Evolutionary conservation across 139 green algal species (phyloP).

Genomic region (Raphidocelis subcapitata): DNA sequence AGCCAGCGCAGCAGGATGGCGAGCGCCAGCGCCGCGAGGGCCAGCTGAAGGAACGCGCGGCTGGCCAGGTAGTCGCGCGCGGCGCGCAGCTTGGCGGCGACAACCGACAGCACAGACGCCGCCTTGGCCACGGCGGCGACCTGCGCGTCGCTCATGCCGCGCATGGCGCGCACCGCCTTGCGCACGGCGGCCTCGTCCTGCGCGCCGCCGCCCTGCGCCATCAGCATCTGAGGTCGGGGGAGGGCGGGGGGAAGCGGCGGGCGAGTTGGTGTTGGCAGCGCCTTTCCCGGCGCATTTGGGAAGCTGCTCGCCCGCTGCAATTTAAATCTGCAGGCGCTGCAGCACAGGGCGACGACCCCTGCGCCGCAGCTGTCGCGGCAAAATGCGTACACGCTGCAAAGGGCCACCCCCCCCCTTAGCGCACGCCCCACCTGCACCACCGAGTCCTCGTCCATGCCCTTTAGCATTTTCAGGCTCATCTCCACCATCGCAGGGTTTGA

Average conservation of each 20-base stretch:
- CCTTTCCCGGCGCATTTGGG: neutral
- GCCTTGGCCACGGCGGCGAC: constrained; percentile 35
- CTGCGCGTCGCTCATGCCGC: constrained; percentile 12
- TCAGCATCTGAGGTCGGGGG: constrained; percentile 19
- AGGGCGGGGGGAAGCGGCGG: neutral
- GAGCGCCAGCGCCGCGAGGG: constrained; percentile 32
- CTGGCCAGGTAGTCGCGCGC: constrained; percentile 9
- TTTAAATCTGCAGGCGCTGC: neutral
- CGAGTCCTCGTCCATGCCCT: constrained; percentile 13
- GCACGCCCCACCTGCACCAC: constrained; percentile 3
- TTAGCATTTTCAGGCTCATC: constrained; percentile 21
- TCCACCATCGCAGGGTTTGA: constrained; percentile 1
- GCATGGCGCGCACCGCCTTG: constrained; percentile 7
- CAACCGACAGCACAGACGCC: constrained; percentile 26
- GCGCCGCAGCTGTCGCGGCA: neutral
- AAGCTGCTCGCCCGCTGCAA: neutral
- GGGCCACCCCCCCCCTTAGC: neutral
- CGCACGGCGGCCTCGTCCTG: constrained; percentile 17
- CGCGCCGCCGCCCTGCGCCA: constrained; percentile 26
- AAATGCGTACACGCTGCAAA: neutral
- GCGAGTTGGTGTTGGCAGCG: neutral
- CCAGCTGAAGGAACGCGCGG: constrained; percentile 21
- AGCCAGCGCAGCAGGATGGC: constrained; percentile 41
- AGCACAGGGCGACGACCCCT: neutral
- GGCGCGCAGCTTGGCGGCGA: neutral